Conservation (phyloP, 2,329 filamentous ascomycete species). For the Calonectria pteridis region DNA sequence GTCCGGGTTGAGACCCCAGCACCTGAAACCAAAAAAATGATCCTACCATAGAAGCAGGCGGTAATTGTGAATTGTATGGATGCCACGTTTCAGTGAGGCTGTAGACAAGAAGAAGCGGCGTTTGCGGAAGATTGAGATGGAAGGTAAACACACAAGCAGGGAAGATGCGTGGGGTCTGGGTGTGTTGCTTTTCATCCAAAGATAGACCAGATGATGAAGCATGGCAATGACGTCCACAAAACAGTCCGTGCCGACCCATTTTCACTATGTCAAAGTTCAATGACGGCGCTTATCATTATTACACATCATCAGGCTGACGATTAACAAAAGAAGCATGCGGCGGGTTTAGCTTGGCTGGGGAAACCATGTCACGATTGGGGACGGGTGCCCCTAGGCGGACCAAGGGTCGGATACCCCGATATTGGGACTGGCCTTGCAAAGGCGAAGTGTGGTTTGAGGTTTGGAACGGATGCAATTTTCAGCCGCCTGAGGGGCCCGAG, state of each 20-base stretch:
- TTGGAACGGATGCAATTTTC: not conserved
- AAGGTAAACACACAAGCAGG: not conserved
- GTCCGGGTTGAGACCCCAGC: not conserved
- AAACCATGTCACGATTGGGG: conserved; percentile 14
- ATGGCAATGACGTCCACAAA: conserved; percentile 13
- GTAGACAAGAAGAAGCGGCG: not conserved
- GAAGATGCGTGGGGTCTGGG: not conserved
- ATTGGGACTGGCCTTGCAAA: not conserved
- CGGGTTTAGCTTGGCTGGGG: conserved; percentile 12
- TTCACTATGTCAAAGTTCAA: conserved; percentile 5
- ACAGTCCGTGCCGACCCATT: not conserved
- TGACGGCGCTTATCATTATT: conserved; percentile 7
- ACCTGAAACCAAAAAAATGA: conserved; percentile 23
- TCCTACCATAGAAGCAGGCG: not conserved
- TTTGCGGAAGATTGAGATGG: not conserved
- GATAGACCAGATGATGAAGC: conserved; percentile 1
- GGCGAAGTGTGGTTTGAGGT: not conserved
- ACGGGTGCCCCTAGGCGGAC: not conserved
- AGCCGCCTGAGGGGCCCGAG: not conserved
- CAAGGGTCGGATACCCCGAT: conserved; percentile 5
- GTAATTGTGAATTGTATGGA: not conserved
- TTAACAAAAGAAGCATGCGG: conserved; percentile 5
- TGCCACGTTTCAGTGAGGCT: not conserved
- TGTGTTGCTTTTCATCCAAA: not conserved
- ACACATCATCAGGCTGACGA: not conserved